Conservation (phyloP, 2,329 filamentous ascomycete genomes). For the Ceratocystiopsis brevicomis region DNA sequence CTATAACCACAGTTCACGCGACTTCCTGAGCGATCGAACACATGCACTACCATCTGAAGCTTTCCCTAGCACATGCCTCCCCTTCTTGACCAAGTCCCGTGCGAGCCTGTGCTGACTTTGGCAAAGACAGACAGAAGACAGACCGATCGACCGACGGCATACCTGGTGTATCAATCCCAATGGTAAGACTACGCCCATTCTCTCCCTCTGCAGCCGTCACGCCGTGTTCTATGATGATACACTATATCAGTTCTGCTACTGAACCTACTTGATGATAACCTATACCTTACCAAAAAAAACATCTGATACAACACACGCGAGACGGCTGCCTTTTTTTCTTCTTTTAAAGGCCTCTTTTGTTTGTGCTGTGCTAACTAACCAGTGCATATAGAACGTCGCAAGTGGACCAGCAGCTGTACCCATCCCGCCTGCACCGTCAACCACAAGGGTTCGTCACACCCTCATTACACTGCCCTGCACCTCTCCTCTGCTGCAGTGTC, state of each 20-base stretch:
- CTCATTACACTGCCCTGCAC: no score
- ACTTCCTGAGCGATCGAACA: constrained; percentile 42
- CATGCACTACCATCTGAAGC: constrained; percentile 66
- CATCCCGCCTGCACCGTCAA: no score
- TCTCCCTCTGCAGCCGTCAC: no score
- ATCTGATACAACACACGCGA: constrained; percentile 11
- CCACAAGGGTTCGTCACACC: no score
- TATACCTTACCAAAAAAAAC: constrained; percentile 39
- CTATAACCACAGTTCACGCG: constrained; percentile 40
- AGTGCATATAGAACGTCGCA: no score
- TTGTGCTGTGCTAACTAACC: background rate
- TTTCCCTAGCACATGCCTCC: constrained; percentile 1
- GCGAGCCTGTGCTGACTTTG: background rate
- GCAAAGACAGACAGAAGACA: background rate
- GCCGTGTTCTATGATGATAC: constrained; percentile 42
- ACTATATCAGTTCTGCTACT: constrained; percentile 55
- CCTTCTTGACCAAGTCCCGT: background rate
- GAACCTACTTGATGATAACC: constrained; percentile 43
- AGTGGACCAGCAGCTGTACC: background rate
- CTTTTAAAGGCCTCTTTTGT: constrained; percentile 1
- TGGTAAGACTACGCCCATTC: no score
- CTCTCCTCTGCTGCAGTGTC: no score
- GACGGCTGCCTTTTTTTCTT: constrained; percentile 2
- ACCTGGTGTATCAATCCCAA: no score
- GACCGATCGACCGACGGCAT: no score